These are phyloP conservation scores for Phytopythium aichiense DNA, from an alignment of 352 stramenopile genomes.

Conservation along the genomic window DNA sequence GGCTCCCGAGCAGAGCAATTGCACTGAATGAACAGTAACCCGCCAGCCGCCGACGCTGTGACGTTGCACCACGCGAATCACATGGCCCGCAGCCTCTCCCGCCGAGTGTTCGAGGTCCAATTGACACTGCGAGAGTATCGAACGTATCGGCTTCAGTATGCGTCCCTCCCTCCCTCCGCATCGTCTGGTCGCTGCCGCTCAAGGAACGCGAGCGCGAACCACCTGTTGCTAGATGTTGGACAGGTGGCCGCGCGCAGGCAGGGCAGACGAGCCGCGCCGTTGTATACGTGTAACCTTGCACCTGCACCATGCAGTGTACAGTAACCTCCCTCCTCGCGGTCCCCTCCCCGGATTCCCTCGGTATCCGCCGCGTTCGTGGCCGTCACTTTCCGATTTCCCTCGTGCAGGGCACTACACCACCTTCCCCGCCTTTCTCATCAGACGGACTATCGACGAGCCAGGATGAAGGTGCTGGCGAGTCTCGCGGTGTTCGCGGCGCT, in stretches of 20 bases:
- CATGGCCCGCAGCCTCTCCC: not conserved
- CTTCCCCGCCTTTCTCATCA: not conserved
- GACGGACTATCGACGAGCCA: not conserved
- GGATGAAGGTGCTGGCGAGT: constrained; percentile 7
- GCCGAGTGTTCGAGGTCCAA: not conserved
- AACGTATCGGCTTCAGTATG: no score
- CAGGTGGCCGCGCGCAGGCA: not conserved
- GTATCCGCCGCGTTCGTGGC: no score
- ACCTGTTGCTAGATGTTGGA: not conserved
- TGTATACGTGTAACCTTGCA: no score
- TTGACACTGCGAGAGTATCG: not conserved
- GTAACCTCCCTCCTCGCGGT: no score
- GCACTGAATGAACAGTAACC: no score
- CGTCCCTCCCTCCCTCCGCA: no score
- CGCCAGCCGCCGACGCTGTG: not conserved
- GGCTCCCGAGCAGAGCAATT: no score
- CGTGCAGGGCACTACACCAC: no score
- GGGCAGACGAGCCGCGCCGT: no score
- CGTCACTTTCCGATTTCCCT: not conserved
- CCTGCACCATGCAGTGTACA: no score
- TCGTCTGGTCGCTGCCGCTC: not conserved
- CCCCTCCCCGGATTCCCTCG: not conserved
- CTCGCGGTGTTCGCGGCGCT: constrained; percentile 1
- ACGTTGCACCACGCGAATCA: not conserved
- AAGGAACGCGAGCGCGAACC: not conserved